Percentiles rank a stretch among this genome's conserved stretches.
These are phyloP conservation scores for Colletotrichum neosansevieriae DNA, from an alignment of 2,329 filamentous ascomycete genomes.

Conservation along the genomic window DNA sequence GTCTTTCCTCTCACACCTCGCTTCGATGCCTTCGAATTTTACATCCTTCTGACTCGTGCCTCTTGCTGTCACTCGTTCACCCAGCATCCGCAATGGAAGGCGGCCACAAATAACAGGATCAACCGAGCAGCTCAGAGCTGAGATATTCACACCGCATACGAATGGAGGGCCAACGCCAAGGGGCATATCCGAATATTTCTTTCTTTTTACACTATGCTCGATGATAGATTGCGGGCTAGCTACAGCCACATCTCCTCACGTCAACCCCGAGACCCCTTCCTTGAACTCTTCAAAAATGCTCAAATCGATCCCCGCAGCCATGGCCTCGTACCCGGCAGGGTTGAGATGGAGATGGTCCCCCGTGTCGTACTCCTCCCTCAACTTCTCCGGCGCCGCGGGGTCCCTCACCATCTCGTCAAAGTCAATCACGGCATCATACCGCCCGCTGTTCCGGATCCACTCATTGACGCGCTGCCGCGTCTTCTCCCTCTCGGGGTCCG, in stretches of 20 bases:
- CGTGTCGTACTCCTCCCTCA: conserved; percentile 60
- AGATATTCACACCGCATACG: no score
- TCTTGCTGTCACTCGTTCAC: no score
- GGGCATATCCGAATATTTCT: no score
- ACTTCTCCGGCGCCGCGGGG: conserved; percentile 54
- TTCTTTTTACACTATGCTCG: background rate
- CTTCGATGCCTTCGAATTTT: no score
- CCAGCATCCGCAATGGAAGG: no score
- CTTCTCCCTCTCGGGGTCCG: conserved; percentile 61
- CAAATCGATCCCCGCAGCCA: conserved; percentile 68
- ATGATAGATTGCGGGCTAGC: background rate
- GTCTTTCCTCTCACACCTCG: no score
- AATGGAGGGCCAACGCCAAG: no score
- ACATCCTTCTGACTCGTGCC: no score
- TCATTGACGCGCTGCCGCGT: conserved; percentile 67
- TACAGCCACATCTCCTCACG: background rate
- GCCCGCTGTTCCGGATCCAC: conserved; percentile 66
- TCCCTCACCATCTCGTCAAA: conserved; percentile 69
- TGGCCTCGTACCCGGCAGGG: conserved; percentile 63
- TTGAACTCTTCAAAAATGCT: conserved; percentile 57
- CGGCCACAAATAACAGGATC: no score
- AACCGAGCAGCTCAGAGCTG: no score
- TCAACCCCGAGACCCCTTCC: conserved; percentile 27
- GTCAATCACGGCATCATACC: conserved; percentile 72
- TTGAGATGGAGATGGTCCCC: conserved; percentile 73